Base-by-base conservation (phyloP, 2,329 filamentous ascomycete genomes). In the Curvularia spicifera region DNA sequence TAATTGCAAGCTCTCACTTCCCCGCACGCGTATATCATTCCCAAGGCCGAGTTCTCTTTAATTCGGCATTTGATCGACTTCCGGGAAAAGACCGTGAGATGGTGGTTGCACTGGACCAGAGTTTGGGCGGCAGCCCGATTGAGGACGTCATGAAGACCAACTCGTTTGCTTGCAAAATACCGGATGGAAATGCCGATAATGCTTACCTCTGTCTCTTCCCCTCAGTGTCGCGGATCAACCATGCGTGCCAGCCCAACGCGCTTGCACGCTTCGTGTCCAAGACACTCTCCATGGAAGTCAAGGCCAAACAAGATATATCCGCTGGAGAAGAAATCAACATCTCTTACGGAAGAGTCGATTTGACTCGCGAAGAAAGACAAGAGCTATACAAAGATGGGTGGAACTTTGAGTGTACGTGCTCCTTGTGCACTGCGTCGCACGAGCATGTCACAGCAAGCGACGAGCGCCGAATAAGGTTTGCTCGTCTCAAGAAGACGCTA, bases 151-250 rank as follows among this genome's bases (percentile, higher is more conserved):
- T 71, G 53, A 66, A 71, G 48, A 71, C 67, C 13, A 71, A 69
- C 43, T 56, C 67, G 1, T 71, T 71, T 51, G 63, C 64, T 3
- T 71, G 68, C 22, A 61, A 61, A 15, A 44, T 68, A n/a, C 37
- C 61, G 10, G 68, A 71, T 33, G 67, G 61, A n/a, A 54, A 53
- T 6, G 51, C 59, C 28, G 65, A 57, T 12, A 65, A 68, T 20
- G 65, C 58, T 4, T 71, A 71, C 48, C 61, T 71, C 50, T 69
- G 68, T 51, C 57, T 71, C 7, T 71, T 69, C 43, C 66, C 68
- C 2, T 56, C 55, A 12, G 64, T 71, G 1, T 58, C 66, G 40
- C 57, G 68, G 2, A 69, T 71, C 49, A 71, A 71, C 20, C 68
- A 71, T 37, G 67, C 67, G 9, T 71, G 68, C 28, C 59, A 53